Percentiles rank a stretch among this genome's conserved stretches.
Conservation (phyloP, 2,329 filamentous ascomycete genomes). For the Knoxdaviesia proteae region DNA sequence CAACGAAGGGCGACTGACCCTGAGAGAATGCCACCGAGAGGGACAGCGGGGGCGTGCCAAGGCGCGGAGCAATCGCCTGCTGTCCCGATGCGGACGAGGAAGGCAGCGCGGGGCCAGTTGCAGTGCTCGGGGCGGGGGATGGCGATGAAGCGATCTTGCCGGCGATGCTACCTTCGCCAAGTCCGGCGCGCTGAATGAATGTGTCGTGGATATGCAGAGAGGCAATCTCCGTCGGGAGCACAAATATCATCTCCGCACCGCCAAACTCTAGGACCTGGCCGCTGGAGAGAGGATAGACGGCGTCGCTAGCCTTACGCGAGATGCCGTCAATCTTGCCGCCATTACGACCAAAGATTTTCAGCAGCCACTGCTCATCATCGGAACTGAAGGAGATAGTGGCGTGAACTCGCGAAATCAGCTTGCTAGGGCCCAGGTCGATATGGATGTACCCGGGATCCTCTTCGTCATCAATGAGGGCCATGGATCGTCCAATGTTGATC, state of each 20-base stretch:
- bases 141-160: constrained; percentile 3
- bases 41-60: constrained; percentile 36
- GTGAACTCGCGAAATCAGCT: constrained; percentile 60
- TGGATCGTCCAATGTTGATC: constrained; percentile 50
- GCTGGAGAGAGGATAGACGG: constrained; percentile 35
- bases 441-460: constrained; percentile 39
- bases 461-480: constrained; percentile 17
- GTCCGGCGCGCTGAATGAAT: constrained; percentile 48
- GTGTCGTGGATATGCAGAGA: constrained; percentile 46
- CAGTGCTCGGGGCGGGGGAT: constrained; percentile 1
- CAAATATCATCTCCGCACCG: constrained; percentile 96
- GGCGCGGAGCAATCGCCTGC: constrained; percentile 35
- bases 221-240: constrained; percentile 55
- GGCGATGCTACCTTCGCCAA: constrained; percentile 13
- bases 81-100: constrained; percentile 10
- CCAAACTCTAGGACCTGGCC: constrained; percentile 84
- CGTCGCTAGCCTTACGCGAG: constrained; percentile 21
- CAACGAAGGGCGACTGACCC: no score
- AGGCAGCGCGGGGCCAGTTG: background rate
- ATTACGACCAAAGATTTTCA: constrained; percentile 79
- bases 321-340: constrained; percentile 66
- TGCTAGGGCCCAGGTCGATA: constrained; percentile 73
- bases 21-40: constrained; percentile 8
- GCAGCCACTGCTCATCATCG: constrained; percentile 54
- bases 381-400: constrained; percentile 54